These are phyloP conservation scores for Aspergillus pseudonomiae DNA, from an alignment of 2,329 filamentous ascomycete species.

Conservation along the genomic window DNA sequence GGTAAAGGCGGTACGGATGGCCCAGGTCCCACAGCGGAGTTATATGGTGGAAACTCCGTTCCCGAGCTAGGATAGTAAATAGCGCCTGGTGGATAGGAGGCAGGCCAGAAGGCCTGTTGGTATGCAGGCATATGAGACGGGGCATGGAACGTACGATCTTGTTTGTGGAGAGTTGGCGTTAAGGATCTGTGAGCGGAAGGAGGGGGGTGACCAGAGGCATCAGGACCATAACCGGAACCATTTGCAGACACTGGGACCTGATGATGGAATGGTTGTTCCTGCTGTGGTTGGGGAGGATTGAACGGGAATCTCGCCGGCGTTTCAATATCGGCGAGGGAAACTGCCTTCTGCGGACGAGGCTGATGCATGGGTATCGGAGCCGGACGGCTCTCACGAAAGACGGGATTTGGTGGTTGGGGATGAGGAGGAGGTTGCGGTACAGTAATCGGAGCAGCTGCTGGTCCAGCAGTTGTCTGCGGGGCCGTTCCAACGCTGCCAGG, in stretches of 20 bases:
- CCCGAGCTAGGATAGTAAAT: constrained; percentile 69
- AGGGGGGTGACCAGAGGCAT: constrained; percentile 65
- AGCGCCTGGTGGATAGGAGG: constrained; percentile 60
- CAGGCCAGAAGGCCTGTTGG: constrained; percentile 60
- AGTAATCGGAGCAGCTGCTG: constrained; percentile 20
- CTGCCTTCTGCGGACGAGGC: constrained; percentile 89
- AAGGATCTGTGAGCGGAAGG: constrained; percentile 62
- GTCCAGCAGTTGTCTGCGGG: constrained; percentile 24
- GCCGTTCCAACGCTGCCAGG: constrained; percentile 24
- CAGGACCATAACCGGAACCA: constrained; percentile 57
- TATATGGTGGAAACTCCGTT: constrained; percentile 46
- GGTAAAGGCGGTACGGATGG: constrained; percentile 60
- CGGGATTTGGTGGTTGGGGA: constrained; percentile 57
- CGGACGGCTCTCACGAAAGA: constrained; percentile 63
- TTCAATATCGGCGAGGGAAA: constrained; percentile 91
- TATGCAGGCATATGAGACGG: constrained; percentile 81
- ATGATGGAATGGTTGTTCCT: constrained; percentile 89
- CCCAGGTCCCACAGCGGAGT: constrained; percentile 49
- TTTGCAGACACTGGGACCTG: constrained; percentile 80
- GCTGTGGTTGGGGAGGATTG: constrained; percentile 64
- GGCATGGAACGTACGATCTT: constrained; percentile 88
- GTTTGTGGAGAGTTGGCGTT: constrained; percentile 87
- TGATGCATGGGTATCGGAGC: constrained; percentile 80
- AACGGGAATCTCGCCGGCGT: constrained; percentile 68
- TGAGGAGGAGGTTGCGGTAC: constrained; percentile 38